Conservation (phyloP, 2,329 filamentous ascomycete species). For the Epichloe aotearoae region DNA sequence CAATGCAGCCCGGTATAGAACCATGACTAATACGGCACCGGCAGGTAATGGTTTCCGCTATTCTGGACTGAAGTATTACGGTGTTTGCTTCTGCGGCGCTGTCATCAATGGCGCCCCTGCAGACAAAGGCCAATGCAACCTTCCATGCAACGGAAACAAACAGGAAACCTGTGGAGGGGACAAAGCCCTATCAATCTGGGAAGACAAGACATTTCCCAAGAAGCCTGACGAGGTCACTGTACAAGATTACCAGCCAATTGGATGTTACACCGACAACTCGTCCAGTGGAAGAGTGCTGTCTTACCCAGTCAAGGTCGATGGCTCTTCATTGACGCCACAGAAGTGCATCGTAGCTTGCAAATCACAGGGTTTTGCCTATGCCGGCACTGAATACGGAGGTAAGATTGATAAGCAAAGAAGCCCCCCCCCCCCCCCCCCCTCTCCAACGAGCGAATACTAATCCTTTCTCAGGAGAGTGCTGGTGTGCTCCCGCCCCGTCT, state of each 20-base stretch:
- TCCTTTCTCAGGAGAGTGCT: too few relatives aligned
- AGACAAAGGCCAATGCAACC: slow-evolving; percentile 40
- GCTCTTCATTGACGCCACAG: slow-evolving; percentile 26
- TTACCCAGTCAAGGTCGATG: slow-evolving; percentile 26
- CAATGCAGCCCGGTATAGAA: background rate
- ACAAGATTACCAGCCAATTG: slow-evolving; percentile 42
- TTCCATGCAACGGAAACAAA: slow-evolving; percentile 36
- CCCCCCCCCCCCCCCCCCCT: fast-evolving
- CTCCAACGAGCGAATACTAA: too few relatives aligned
- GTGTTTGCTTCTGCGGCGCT: slow-evolving; percentile 39
- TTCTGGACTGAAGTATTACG: slow-evolving; percentile 37
- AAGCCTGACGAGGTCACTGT: slow-evolving; percentile 31
- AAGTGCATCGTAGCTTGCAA: slow-evolving; percentile 30
- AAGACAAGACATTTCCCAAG: slow-evolving; percentile 34
- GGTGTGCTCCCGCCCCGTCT: too few relatives aligned
- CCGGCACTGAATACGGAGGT: slow-evolving; percentile 28
- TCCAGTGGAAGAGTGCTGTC: slow-evolving; percentile 29
- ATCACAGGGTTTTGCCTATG: slow-evolving; percentile 31
- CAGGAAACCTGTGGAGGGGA: slow-evolving; percentile 34
- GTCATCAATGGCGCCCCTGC: slow-evolving; percentile 40
- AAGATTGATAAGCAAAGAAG: too few relatives aligned
- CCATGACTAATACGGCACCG: background rate
- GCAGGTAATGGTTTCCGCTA: slow-evolving; percentile 35
- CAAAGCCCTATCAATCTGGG: slow-evolving; percentile 32
- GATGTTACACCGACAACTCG: slow-evolving; percentile 43